Percentiles rank a stretch among this genome's conserved stretches.
Evolutionary conservation across 2,329 filamentous ascomycete genomes (phyloP).

Genomic region (Phyllosticta ampelicida): DNA sequence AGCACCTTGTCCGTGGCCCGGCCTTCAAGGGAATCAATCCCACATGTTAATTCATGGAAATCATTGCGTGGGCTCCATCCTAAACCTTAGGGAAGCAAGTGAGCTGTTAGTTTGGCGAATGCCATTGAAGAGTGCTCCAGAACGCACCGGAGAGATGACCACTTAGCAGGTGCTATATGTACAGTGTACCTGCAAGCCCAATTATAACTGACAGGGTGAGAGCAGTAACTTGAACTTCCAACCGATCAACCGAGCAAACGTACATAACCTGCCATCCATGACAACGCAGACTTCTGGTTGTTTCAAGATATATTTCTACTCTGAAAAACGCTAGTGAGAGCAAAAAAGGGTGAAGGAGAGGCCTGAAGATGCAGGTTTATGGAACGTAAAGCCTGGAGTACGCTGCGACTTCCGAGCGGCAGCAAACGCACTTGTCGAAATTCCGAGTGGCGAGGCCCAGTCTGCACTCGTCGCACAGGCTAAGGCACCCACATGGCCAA

Average conservation of each 20-base stretch:
- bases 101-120: no score
- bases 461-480: conserved; percentile 87
- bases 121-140: no score
- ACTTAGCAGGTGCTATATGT: not conserved
- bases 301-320: not conserved
- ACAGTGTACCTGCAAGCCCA: not conserved
- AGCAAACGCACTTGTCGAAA: conserved; percentile 93
- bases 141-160: no score
- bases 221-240: not conserved
- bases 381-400: conserved; percentile 91
- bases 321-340: not conserved
- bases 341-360: not conserved
- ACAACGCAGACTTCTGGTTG: not conserved
- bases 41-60: no score
- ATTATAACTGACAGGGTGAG: not conserved
- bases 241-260: not conserved
- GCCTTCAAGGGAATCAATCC: no score
- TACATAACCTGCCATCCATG: not conserved
- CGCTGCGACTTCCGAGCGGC: conserved; percentile 74
- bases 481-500: conserved; percentile 93
- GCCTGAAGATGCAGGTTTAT: conserved; percentile 19
- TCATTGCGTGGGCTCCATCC: no score
- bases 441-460: conserved; percentile 94
- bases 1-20: no score
- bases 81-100: no score